Conservation (phyloP, 352 stramenopile genomes). For the Pythium apleroticum region DNA sequence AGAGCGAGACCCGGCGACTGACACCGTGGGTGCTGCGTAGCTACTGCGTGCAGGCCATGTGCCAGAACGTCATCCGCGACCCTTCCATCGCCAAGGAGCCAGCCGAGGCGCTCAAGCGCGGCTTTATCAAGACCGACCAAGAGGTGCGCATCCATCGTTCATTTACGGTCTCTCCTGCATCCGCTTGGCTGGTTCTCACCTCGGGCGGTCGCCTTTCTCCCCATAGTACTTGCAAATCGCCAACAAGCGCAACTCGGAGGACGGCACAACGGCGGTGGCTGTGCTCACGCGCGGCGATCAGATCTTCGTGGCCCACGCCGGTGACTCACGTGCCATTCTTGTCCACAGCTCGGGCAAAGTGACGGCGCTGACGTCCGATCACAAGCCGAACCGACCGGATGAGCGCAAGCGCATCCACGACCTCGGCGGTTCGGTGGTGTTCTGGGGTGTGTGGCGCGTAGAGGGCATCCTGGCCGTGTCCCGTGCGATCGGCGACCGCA, state of each 20-base stretch:
- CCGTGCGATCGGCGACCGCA: conserved; percentile 90
- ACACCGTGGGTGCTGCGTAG: conserved; percentile 28
- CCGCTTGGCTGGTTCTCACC: neutral
- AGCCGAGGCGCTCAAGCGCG: conserved; percentile 67
- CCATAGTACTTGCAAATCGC: conserved; percentile 80
- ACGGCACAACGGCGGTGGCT: conserved; percentile 90
- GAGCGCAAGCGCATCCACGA: conserved; percentile 88
- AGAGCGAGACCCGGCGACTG: neutral
- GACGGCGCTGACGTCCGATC: conserved; percentile 82
- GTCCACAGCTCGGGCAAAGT: conserved; percentile 78
- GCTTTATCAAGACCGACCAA: conserved; percentile 76
- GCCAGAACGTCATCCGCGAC: conserved; percentile 81
- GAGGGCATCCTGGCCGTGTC: conserved; percentile 93
- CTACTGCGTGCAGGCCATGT: conserved; percentile 83
- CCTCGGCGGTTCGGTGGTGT: conserved; percentile 87
- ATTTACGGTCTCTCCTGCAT: conserved; percentile 5
- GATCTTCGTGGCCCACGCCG: conserved; percentile 89
- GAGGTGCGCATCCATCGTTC: conserved; percentile 38
- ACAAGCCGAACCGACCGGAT: conserved; percentile 91
- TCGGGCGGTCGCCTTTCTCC: neutral
- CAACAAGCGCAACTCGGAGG: conserved; percentile 77
- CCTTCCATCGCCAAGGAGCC: conserved; percentile 66
- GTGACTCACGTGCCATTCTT: conserved; percentile 88
- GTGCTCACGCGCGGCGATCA: conserved; percentile 72
- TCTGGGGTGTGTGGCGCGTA: conserved; percentile 93